Evolutionary conservation across 306 rosid species (phyloP).

Genomic region (Adenanthera pavonina): DNA sequence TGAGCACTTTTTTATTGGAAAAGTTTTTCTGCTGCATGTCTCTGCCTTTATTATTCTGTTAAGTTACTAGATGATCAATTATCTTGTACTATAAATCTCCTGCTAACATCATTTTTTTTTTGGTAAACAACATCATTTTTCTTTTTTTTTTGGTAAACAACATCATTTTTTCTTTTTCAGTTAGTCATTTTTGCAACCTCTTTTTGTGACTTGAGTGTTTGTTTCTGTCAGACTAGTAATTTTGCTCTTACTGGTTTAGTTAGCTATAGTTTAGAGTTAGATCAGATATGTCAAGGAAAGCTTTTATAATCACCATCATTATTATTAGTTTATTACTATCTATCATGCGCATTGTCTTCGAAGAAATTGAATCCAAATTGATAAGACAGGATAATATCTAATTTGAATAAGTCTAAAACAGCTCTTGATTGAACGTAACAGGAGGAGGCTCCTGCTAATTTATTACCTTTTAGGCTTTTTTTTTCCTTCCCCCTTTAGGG

Average conservation of each 20-base stretch:
- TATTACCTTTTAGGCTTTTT: not conserved
- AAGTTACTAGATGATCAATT: not conserved
- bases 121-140: too few species aligned
- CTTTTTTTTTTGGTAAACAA: too few species aligned
- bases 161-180: too few species aligned
- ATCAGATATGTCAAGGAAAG: not conserved
- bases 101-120: not conserved
- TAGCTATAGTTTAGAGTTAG: not conserved
- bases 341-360: not conserved
- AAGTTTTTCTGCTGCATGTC: not conserved
- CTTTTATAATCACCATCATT: not conserved
- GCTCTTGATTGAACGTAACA: not conserved
- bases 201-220: not conserved
- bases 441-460: not conserved
- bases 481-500: too few species aligned
- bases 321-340: too few species aligned
- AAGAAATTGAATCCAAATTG: not conserved
- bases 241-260: not conserved
- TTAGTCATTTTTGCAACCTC: not conserved
- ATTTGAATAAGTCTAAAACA: too few species aligned
- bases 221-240: slow-evolving; percentile 8
- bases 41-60: not conserved
- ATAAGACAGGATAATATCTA: not conserved
- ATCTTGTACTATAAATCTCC: not conserved
- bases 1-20: not conserved